Base-by-base conservation (phyloP, 1,139 yeast genomes). In the Yamadazyma mexicana region DNA sequence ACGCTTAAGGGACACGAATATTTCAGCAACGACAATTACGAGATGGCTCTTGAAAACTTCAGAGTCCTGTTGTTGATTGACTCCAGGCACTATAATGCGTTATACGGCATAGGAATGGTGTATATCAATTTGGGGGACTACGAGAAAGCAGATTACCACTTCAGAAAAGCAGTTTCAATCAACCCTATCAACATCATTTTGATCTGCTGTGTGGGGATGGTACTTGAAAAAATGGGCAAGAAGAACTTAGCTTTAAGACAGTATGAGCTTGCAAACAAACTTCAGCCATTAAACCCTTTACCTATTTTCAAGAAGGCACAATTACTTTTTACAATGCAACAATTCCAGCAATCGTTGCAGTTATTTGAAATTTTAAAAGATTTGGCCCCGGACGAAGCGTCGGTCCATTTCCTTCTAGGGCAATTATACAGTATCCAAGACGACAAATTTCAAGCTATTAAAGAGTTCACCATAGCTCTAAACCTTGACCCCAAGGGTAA, bases 81-180 rank as follows among this genome's bases (percentile, higher is more conserved):
- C 54, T 74, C 83, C 36, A 74, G 92, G 43, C 97, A 89, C 59
- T 92, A 91, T 61, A 92, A 92, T 62, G 98, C 98, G 0, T 81
- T 92, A 55, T 94, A 92, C 55, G 98, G 98, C 17, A 77, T 94
- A 43, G 98, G 98, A 6, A 89, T 89, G 95, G 95, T 91, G 30
- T 87, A 85, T 59, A 75, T 89, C 59, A 87, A 89, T 52, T 66
- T 89, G 39, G 98, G 97, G 3, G 91, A 88, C 53, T 81, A 81
- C 52, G 81, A 77, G 33, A 81, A 82, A 54, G 96, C 98, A 0
- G 92, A 89, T 52, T 77, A 81, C 46, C 95, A 89, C 61, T 89
- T 92, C 66, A 70, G 88, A 37, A 86, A 85, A 53, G 98, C 98
- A 0, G 79, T 87, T 15, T 78, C 84, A 31, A 87, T 92, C 40